Conservation (phyloP, 1,284 basidiomycete genomes). For the Bjerkandera adusta region DNA sequence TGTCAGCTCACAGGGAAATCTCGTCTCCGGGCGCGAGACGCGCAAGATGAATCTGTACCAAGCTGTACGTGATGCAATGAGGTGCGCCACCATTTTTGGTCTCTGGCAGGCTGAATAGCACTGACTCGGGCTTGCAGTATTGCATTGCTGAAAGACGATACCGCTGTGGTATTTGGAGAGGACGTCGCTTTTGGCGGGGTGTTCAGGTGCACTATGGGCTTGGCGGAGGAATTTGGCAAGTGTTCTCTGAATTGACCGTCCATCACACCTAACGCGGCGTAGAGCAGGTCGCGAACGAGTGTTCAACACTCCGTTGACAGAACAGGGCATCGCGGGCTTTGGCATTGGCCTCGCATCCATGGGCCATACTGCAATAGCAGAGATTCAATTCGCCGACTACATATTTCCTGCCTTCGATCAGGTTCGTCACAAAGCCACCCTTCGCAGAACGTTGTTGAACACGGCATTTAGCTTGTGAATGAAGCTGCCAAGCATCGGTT, state of each 20-base stretch:
- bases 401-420: conserved; percentile 93
- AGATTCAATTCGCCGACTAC: conserved; percentile 89
- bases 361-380: conserved; percentile 93
- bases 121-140: conserved; percentile 50
- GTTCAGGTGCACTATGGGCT: conserved; percentile 87
- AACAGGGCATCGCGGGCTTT: conserved; percentile 95
- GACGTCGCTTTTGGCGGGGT: conserved; percentile 94
- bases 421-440: conserved; percentile 36
- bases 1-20: conserved; percentile 38
- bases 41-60: conserved; percentile 92
- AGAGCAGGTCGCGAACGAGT: conserved; percentile 79
- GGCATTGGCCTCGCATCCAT: conserved; percentile 90
- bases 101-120: neutral
- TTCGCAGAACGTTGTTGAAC: neutral
- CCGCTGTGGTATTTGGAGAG: conserved; percentile 88
- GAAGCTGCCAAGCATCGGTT: conserved; percentile 95
- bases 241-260: neutral
- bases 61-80: conserved; percentile 85
- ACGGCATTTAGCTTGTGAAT: conserved; percentile 79
- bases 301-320: conserved; percentile 94
- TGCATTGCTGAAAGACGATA: conserved; percentile 82
- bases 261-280: conserved; percentile 12
- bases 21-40: conserved; percentile 78
- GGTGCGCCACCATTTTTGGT: conserved; percentile 38
- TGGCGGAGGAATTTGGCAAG: conserved; percentile 89